These are phyloP conservation scores for barley (Hordeum vulgare) DNA, from an alignment of 176 grass and related monocot species.

Conservation along the genomic window MorexV3_pseudomolecules_assembly NC_058523.1:490555455-490555954, in stretches of 20 bases:
- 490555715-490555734: background rate
- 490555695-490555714: background rate
- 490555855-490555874: background rate
- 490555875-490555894: background rate
- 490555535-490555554: background rate
- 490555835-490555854: background rate
- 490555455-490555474: background rate
- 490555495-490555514: background rate
- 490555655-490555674: background rate
- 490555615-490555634: background rate
- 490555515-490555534: background rate
- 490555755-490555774: background rate
- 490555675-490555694: background rate
- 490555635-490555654: background rate
- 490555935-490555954: background rate
- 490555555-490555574: background rate
- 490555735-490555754: background rate
- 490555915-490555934: background rate
- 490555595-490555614: no score
- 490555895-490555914: background rate
- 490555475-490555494: constrained; percentile 7
- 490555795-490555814: constrained; percentile 1
- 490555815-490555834: constrained; percentile 21
- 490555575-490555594: no score
- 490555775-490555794: constrained; percentile 13